Conservation (phyloP, 1,139 yeast genomes). For the Saccharomyces pastorianus region DNA sequence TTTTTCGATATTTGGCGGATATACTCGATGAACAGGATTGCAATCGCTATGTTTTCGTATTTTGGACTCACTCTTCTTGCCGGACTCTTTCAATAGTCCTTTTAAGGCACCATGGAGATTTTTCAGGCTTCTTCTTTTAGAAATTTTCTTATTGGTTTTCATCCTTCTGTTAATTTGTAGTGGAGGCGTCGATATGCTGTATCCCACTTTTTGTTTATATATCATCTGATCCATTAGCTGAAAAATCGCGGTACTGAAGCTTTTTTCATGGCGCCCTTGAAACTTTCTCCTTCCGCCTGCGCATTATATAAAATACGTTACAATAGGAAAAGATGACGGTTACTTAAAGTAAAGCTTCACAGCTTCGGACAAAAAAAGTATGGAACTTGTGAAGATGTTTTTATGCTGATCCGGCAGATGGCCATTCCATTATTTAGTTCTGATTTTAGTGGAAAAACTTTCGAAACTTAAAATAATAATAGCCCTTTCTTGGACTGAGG, state of each 20-base stretch:
- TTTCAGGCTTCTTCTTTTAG: conserved; percentile 11
- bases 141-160: conserved; percentile 35
- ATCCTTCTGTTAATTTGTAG: background rate
- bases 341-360: no score
- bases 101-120: conserved; percentile 23
- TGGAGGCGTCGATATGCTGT: background rate
- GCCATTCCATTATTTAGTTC: no score
- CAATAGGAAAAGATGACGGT: background rate
- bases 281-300: background rate
- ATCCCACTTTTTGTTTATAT: background rate
- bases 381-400: background rate
- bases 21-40: background rate
- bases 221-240: background rate
- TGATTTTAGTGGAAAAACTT: no score
- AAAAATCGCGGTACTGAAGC: background rate
- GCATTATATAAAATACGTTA: background rate
- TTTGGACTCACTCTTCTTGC: background rate
- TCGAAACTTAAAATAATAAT: no score
- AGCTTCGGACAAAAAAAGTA: background rate
- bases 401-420: background rate
- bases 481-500: no score
- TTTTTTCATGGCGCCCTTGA: background rate
- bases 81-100: conserved; percentile 13
- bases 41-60: background rate
- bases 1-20: background rate